Percentiles rank a stretch among this genome's conserved stretches.
Evolutionary conservation across 1,139 yeast species (phyloP).

Genomic region (Lipomyces yarrowii): DNA sequence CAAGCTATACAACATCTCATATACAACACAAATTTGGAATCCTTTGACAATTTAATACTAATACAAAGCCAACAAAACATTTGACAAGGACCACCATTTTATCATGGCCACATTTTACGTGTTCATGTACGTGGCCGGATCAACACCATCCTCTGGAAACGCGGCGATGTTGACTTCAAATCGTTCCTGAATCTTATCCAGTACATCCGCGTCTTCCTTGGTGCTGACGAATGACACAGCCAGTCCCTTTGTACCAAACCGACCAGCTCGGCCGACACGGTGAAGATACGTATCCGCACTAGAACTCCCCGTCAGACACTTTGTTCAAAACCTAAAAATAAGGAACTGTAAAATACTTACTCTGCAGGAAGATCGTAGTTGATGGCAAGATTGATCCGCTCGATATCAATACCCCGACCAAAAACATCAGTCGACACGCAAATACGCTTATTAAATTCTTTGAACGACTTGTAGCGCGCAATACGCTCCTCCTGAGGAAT

Average conservation of each 20-base stretch:
- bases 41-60: too few relatives aligned
- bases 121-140: constrained; percentile 97
- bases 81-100: neutral
- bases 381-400: constrained; percentile 96
- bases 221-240: constrained; percentile 88
- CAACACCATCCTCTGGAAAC: constrained; percentile 98
- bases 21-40: too few relatives aligned
- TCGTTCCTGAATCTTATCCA: constrained; percentile 93
- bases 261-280: constrained; percentile 99
- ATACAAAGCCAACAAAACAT: neutral
- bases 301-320: constrained; percentile 36
- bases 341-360: constrained; percentile 14
- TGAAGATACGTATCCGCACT: constrained; percentile 98
- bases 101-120: constrained; percentile 54
- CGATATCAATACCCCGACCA: constrained; percentile 99
- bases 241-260: constrained; percentile 99
- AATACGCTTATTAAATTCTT: constrained; percentile 97
- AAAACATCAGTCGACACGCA: constrained; percentile 98
- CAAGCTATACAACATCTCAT: too few relatives aligned
- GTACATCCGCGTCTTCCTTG: constrained; percentile 85
- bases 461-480: constrained; percentile 92
- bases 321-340: neutral
- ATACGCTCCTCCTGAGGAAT: constrained; percentile 97
- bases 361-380: constrained; percentile 79
- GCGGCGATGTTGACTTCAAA: constrained; percentile 93